phyloP scores from a whole-genome alignment of 208 protist species.

The Wallacemonas sp. region DNA sequence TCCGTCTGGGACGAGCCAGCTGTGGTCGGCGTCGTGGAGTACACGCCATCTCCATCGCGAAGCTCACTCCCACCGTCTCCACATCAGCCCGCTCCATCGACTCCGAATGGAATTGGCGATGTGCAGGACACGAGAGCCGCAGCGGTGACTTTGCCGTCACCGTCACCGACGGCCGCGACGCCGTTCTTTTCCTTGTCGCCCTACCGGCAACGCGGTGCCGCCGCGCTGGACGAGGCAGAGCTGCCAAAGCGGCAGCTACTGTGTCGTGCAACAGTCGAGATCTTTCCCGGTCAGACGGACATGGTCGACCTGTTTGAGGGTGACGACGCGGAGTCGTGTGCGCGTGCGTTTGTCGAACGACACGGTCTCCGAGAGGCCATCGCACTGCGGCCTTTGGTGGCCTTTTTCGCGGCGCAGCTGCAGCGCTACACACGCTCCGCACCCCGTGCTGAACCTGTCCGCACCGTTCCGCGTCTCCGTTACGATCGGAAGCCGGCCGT shows the following conservation, averaged over 20 bases:
- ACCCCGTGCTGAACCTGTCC: too few relatives aligned
- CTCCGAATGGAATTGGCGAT: too few relatives aligned
- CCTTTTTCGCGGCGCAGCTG: constrained; percentile 19
- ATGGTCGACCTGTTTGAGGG: constrained; percentile 32
- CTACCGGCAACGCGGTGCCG: constrained; percentile 7
- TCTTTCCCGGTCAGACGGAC: constrained; percentile 18
- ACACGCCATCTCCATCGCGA: background rate
- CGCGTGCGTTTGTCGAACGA: constrained; percentile 24
- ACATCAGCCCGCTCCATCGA: too few relatives aligned
- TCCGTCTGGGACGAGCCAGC: background rate
- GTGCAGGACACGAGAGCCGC: too few relatives aligned
- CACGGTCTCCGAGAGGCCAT: constrained; percentile 21
- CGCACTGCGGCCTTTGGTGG: constrained; percentile 23
- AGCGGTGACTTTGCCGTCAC: too few relatives aligned
- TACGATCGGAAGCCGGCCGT: too few relatives aligned
- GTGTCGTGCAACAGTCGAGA: constrained; percentile 23
- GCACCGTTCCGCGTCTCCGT: too few relatives aligned
- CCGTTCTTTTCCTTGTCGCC: constrained; percentile 27
- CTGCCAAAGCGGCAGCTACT: background rate
- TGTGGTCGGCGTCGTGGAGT: background rate
- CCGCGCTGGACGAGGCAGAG: background rate
- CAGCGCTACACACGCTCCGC: background rate
- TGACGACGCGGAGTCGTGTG: constrained; percentile 20
- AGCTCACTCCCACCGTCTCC: background rate
- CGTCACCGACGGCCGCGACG: too few relatives aligned